phyloP scores from a whole-genome alignment of 1,284 basidiomycete species.

The Vanrija pseudolonga region DNA sequence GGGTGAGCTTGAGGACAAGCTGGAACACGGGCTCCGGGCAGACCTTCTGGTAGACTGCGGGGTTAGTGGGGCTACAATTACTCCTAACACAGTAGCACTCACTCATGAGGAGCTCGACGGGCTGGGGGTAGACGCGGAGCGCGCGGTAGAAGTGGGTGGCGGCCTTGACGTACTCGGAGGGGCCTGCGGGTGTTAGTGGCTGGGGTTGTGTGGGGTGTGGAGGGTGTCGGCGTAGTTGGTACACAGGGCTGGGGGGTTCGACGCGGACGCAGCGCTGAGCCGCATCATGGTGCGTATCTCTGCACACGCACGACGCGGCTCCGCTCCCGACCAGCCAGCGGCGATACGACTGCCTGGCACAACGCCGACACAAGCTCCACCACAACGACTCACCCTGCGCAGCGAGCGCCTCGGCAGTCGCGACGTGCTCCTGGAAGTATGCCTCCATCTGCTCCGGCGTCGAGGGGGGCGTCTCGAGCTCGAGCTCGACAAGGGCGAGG shows the following conservation, averaged over 20 bases:
- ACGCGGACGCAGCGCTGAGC: too few relatives aligned
- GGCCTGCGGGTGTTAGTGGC: conserved; percentile 56
- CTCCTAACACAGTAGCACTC: too few relatives aligned
- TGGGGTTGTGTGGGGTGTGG: too few relatives aligned
- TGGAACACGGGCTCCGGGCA: conserved; percentile 82
- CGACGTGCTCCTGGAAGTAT: conserved; percentile 88
- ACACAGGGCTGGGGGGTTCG: too few relatives aligned
- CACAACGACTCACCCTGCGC: conserved; percentile 59
- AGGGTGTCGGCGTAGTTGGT: too few relatives aligned
- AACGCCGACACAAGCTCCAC: too few relatives aligned
- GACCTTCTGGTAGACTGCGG: conserved; percentile 77
- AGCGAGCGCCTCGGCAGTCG: conserved; percentile 79
- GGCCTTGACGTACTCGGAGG: conserved; percentile 68
- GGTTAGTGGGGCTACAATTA: not conserved
- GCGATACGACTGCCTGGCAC: too few relatives aligned
- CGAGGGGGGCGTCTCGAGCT: conserved; percentile 55
- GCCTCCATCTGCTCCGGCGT: conserved; percentile 71
- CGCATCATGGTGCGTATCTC: too few relatives aligned
- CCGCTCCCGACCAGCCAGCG: too few relatives aligned
- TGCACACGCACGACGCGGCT: too few relatives aligned
- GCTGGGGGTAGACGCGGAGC: conserved; percentile 88
- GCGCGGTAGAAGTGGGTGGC: conserved; percentile 91
- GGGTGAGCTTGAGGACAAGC: conserved; percentile 80
- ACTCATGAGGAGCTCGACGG: conserved; percentile 80
- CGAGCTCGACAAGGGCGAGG: conserved; percentile 28